Conservation (phyloP, 108 stramenopile genomes). For the Nitzschia sp. region DNA sequence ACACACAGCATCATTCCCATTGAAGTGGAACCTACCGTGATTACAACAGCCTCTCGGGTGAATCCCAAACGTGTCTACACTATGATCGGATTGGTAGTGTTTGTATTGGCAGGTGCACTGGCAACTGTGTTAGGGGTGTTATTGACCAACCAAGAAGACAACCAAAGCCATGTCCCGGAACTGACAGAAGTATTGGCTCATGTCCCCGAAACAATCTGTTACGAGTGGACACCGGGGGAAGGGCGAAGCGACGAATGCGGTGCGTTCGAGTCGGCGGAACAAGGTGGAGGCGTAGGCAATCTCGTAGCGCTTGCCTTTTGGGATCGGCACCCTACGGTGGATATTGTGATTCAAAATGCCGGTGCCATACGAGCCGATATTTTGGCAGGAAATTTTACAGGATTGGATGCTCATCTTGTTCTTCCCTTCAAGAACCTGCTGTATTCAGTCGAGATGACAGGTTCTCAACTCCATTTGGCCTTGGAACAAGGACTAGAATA, state of each 20-base stretch:
- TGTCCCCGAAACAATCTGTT: constrained; percentile 11
- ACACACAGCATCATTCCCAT: neutral
- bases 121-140: neutral
- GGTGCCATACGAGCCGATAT: constrained; percentile 39
- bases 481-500: constrained; percentile 36
- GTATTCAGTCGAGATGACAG: constrained; percentile 31
- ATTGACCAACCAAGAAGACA: neutral
- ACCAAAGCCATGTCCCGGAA: neutral
- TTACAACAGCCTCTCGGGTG: neutral
- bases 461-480: constrained; percentile 31
- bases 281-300: constrained; percentile 42
- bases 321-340: constrained; percentile 17
- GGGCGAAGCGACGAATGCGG: neutral
- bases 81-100: neutral
- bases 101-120: neutral
- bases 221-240: constrained; percentile 6
- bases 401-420: constrained; percentile 23
- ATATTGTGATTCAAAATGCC: constrained; percentile 45
- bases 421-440: constrained; percentile 38
- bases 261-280: neutral
- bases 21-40: neutral
- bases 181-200: neutral
- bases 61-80: neutral
- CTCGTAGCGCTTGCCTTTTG: constrained; percentile 47
- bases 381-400: constrained; percentile 24